Conservation (phyloP, 1,139 yeast species). For the Protomyces inouyei region DNA sequence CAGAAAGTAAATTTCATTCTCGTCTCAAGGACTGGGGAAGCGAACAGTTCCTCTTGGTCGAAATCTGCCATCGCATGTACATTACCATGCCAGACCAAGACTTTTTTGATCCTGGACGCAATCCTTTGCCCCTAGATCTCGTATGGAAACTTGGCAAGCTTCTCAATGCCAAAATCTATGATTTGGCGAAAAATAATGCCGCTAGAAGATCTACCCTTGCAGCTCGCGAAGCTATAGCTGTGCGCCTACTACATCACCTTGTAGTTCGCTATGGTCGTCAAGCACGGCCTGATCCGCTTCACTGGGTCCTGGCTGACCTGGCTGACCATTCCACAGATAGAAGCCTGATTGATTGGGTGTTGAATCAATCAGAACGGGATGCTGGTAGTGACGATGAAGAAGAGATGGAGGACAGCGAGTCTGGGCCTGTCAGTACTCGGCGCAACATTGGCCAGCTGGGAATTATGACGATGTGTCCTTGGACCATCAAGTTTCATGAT, state of each 20-base stretch:
- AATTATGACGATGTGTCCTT: conserved; percentile 64
- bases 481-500: conserved; percentile 67
- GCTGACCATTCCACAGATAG: too few relatives aligned
- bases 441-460: conserved; percentile 40
- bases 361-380: conserved; percentile 10
- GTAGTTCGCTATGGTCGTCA: conserved; percentile 63
- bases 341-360: not conserved
- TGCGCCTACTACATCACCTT: conserved; percentile 26
- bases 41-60: conserved; percentile 17
- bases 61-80: conserved; percentile 27
- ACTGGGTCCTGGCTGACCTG: conserved; percentile 14
- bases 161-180: not conserved
- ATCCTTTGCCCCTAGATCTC: conserved; percentile 4
- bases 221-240: not conserved
- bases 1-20: not conserved
- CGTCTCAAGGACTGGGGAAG: not conserved
- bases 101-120: conserved; percentile 22
- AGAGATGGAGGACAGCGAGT: conserved; percentile 31
- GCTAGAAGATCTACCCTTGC: not conserved
- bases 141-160: not conserved
- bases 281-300: conserved; percentile 36
- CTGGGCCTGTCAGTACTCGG: conserved; percentile 12
- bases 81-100: conserved; percentile 30
- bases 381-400: conserved; percentile 31
- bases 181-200: not conserved